Evolutionary conservation across 768 basidiomycete species (phyloP), one percentile per base, ranked within the genome.

Genomic region (Termitomyces eurrhizus): DNA sequence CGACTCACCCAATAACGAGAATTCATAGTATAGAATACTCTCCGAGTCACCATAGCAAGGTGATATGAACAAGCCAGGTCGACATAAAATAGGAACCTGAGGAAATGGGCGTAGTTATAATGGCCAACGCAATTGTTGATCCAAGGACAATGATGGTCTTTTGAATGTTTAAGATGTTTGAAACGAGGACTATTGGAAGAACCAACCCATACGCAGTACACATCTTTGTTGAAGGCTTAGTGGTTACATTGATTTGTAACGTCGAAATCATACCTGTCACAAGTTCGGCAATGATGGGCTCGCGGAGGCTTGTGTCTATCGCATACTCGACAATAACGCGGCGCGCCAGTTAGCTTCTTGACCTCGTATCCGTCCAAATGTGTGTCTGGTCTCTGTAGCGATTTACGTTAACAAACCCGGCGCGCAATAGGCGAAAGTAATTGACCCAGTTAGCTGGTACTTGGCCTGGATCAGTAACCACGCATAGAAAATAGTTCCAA

Each of bases 71-170:
- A 96, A 2, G 95, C 86, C n/a, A 93, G 18, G 69, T 97, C 93
- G 56, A 98, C 95, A 65, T 82, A 96, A 74, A 95, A 90, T 0
- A 98, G 82, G 76, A 98, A 98, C 21, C 95, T 90, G 55, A 97
- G 77, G 66, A 93, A 93, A 73, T 92, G 83, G 1, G 89, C 90
- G 64, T 97, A 88, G 72, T 98, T 99, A 75, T 80, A 85, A 71
- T 93, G 89, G 0, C 97, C 97, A 63, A 99, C 90, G 68, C 95
- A 96, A 66, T 95, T 98, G 72, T 93, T 89, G 36, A 94, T 85
- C 93, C 92, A 95, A 7, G 92, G 93, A 70, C 92, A 93, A 68
- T 94, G 92, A 67, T 94, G 92, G 70, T 94, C 92, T 93, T 62
- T 11, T 18, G 45, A 64, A 41, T 49, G 24, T 57, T 29, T 62